Base-by-base conservation (phyloP, 2,329 filamentous ascomycete genomes). In the Geoglossum cookeanum region DNA sequence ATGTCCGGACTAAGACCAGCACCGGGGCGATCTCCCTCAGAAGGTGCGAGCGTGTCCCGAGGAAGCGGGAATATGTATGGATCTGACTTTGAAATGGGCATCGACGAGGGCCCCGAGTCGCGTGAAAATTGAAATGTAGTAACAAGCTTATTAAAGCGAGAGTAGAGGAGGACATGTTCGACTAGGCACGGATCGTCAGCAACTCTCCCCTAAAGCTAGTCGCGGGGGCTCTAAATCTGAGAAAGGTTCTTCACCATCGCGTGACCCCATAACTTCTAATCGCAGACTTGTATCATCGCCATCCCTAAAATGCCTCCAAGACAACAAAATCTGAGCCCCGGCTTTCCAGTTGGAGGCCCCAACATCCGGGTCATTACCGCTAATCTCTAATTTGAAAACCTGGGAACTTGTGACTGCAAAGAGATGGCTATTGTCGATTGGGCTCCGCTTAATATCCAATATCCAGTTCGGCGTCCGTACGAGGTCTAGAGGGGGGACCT, bases 331-430 rank as follows among this genome's bases (percentile, higher is more conserved):
- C 13, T 63, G 62, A 11, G 72, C 62, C 60, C 68, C 64, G n/a
- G 66, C 60, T 30, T 62, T 61, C 3, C 59, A 45, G 44, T 64
- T 11, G 32, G 59, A 57, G 53, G 62, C 63, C 22, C 58, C 51
- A 29, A 56, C 59, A 44, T 59, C 54, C 44, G 67, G 63, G 39
- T 65, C 65, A 22, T 67, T 58, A 27, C 64, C 62, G 6, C 61
- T 65, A 17, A 77, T 63, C 53, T 74, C 69, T n/a, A 79, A 61
- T 69, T 77, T 72, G 37, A 75, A 68, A 0, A 84, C 57, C 32
- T 69, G 70, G 0, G 70, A 70, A 11, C 73, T 74, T 0, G 81
- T 86, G 49, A 86, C 68, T 8, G 85, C 68, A 58, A 81, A 78
- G 1, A 80, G 63, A n/a, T 78, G 74, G 30, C 71, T 69, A 4